These are phyloP conservation scores for Fraxinus sp. DNA, from an alignment of 305 asterid species.

Conservation along the genomic window DNA sequence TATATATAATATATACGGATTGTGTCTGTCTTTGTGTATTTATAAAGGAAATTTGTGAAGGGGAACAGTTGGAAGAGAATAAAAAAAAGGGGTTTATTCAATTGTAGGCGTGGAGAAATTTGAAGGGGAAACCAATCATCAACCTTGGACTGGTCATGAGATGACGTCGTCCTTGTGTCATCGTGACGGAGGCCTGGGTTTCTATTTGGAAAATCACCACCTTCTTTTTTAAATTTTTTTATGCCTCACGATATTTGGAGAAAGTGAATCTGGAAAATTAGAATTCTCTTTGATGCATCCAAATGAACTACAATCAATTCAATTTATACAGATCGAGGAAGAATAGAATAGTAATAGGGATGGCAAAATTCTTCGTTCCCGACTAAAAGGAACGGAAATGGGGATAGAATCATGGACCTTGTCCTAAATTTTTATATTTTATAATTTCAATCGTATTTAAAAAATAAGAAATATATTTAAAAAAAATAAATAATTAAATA, in stretches of 20 bases:
- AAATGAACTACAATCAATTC: not conserved
- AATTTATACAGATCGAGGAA: not conserved
- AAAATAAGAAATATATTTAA: too few species aligned
- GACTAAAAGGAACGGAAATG: too few species aligned
- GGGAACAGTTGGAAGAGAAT: not conserved
- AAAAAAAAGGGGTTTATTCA: not conserved
- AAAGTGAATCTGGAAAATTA: not conserved
- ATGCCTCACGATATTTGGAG: not conserved
- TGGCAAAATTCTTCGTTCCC: not conserved
- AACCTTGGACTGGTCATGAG: constrained; percentile 7
- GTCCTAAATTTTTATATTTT: too few species aligned
- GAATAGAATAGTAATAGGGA: not conserved
- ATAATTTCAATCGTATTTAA: too few species aligned
- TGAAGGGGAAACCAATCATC: constrained; percentile 18
- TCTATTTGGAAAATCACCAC: not conserved
- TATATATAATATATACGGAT: constrained; percentile 2
- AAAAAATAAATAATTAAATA: too few species aligned
- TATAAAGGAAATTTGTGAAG: constrained; percentile 4
- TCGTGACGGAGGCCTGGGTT: constrained; percentile 32
- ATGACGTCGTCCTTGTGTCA: constrained; percentile 41
- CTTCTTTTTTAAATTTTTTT: not conserved
- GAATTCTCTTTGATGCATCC: not conserved
- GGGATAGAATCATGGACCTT: not conserved
- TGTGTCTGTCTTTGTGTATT: not conserved
- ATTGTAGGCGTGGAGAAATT: not conserved